Evolutionary conservation across 2,329 filamentous ascomycete species (phyloP).

Genomic region (Xylariaceae sp.): DNA sequence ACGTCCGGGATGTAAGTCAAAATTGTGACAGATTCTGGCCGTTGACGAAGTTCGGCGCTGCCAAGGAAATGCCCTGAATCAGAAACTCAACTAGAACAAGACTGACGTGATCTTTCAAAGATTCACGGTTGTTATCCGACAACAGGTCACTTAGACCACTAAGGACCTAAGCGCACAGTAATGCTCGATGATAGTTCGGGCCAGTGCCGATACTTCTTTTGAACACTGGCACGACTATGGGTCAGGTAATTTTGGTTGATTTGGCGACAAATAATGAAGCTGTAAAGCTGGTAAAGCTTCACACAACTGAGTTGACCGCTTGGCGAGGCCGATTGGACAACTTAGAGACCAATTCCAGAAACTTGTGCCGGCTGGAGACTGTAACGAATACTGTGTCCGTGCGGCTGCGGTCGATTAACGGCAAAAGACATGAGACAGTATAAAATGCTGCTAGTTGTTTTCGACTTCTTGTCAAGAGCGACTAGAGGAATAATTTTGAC

Average conservation of each 20-base stretch:
- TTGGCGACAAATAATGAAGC: constrained; percentile 8
- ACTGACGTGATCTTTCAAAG: background rate
- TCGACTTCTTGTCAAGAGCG: background rate
- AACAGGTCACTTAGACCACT: too few species aligned
- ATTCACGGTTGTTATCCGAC: too few species aligned
- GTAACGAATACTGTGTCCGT: constrained; percentile 7
- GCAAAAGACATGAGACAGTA: constrained; percentile 12
- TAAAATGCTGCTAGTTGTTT: background rate
- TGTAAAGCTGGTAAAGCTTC: constrained; percentile 9
- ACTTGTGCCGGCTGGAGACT: constrained; percentile 5
- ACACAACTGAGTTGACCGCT: constrained; percentile 1
- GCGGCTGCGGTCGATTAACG: constrained; percentile 5
- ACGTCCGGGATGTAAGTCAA: background rate
- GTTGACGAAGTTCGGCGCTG: background rate
- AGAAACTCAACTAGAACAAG: background rate
- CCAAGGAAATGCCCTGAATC: background rate
- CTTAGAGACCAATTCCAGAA: constrained; percentile 3
- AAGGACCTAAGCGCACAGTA: too few species aligned
- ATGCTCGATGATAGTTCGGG: too few species aligned
- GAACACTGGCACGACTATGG: too few species aligned
- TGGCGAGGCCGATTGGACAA: background rate
- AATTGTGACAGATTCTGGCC: background rate
- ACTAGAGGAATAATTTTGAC: background rate
- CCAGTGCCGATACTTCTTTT: too few species aligned
- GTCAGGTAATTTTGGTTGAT: background rate